These are phyloP conservation scores for Ormosia emarginata DNA, from an alignment of 306 rosid genomes.

Conservation along the genomic window DNA sequence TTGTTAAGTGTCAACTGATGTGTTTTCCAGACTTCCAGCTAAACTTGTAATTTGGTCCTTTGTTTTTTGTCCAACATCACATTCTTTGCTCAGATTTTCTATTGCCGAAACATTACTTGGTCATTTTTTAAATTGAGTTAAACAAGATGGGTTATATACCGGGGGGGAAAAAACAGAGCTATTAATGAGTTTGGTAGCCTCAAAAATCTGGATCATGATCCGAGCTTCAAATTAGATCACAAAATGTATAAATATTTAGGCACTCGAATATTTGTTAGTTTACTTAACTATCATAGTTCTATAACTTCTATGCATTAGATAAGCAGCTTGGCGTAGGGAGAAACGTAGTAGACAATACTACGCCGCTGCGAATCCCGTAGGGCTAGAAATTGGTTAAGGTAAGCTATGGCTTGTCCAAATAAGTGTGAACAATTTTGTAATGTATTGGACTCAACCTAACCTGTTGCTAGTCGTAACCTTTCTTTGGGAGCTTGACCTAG, in stretches of 20 bases:
- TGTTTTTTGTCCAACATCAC: background rate
- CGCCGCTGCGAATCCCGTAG: background rate
- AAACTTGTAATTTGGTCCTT: no score
- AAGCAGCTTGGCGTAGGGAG: background rate
- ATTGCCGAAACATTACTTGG: no score
- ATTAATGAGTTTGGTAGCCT: background rate
- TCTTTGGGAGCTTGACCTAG: no score
- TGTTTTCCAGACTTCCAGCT: no score
- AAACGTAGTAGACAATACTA: background rate
- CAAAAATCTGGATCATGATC: background rate
- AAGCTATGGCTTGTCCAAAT: no score
- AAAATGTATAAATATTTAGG: background rate
- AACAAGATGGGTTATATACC: no score
- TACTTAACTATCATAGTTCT: background rate
- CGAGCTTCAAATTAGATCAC: background rate
- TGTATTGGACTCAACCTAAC: no score
- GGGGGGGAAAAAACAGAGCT: background rate
- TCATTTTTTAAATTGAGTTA: no score
- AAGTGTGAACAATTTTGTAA: no score
- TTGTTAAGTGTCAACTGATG: no score
- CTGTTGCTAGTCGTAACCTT: no score
- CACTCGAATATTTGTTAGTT: background rate
- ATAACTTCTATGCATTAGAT: background rate
- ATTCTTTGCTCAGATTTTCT: background rate
- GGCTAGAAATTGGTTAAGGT: no score